Percentiles rank a stretch among this genome's conserved stretches.
phyloP scores from a whole-genome alignment of 1,284 basidiomycete genomes.

The Malassezia slooffiae region DNA sequence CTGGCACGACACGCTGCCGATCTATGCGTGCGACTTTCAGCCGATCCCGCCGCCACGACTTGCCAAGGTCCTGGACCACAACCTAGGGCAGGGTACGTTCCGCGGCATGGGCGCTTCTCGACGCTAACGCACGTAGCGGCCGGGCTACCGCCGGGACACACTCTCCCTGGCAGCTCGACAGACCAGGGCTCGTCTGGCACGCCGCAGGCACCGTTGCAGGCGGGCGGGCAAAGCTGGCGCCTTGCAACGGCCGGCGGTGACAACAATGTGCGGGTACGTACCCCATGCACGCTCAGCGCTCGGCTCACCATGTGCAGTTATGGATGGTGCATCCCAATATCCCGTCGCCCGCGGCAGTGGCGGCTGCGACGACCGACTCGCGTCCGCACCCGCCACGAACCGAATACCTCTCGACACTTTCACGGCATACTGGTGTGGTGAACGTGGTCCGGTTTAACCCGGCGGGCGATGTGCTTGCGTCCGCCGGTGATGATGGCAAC shows the following conservation, averaged over 20 bases:
- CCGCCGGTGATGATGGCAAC: constrained; percentile 71
- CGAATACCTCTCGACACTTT: constrained; percentile 88
- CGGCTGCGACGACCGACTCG: constrained; percentile 55
- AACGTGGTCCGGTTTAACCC: constrained; percentile 95
- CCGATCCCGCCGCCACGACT: constrained; percentile 34
- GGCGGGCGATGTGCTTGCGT: constrained; percentile 35
- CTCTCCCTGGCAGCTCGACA: constrained; percentile 19
- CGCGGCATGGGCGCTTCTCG: not conserved
- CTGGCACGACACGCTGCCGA: constrained; percentile 45
- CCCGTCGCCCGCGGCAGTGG: constrained; percentile 46
- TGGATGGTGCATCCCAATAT: constrained; percentile 46
- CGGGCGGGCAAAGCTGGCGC: constrained; percentile 58
- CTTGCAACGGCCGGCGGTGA: constrained; percentile 93
- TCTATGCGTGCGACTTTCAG: constrained; percentile 43
- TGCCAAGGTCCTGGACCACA: constrained; percentile 38
- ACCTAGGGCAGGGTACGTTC: constrained; percentile 29
- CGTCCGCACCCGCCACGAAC: constrained; percentile 59
- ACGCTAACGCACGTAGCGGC: constrained; percentile 24
- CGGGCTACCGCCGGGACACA: constrained; percentile 33
- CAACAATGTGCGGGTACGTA: constrained; percentile 72
- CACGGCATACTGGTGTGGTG: constrained; percentile 83
- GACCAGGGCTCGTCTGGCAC: not conserved
- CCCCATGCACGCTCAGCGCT: not conserved
- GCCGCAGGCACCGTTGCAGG: constrained; percentile 25
- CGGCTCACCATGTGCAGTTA: no score